Base-by-base conservation (phyloP, 345 rosid species). In the Eucalyptus dawsonii region DNA sequence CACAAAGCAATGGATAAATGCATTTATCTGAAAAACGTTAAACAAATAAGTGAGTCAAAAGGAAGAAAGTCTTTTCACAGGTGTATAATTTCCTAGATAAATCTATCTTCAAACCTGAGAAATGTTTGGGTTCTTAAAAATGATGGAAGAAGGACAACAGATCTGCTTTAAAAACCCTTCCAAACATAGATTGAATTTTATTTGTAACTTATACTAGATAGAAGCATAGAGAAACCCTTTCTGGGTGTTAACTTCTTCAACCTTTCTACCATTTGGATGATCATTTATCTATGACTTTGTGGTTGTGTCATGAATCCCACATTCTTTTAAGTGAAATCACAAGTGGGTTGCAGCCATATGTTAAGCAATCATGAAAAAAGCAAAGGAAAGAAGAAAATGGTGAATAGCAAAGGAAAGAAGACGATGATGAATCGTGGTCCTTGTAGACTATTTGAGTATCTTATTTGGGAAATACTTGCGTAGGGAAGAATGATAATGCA, bases 1-100 rank as follows among this genome's bases (percentile, higher is more conserved):
- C 89, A 95, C 94, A 88, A 93, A 97, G 93, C 99, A 97, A 90
- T 95, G 96, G 89, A 97, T 96, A 93, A 95, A 97, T 19, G 98
- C 95, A 94, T 96, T 95, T 87, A 97, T 91, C 99, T 97, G 92
- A 81, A 91, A 49, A 89, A 76, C 6, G 1, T 53, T 51, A 34
- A 51, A 87, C 72, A 53, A 37, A 40, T 56, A 54, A 53, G 25
- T 24, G 27, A 47, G 29, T 14, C 34, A 60, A 53, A 42, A 40
- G 44, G n/a, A 67, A 34, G 50, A 42, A 25, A 60, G 67, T 60
- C 67, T 60, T 12, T 60, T 60, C n/a, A 60, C 31, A 60, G n/a
- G 31, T 60, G 31, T 12, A 60, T 60, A 27, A 27, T 27, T 27
- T 27, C 12, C 67, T 12, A 11, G 67, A 60, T 25, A 60, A 60